Percentiles rank a stretch among this genome's conserved stretches.
Conservation (phyloP, 495 filamentous ascomycete species). For the Jackrogersella multiformis region DNA sequence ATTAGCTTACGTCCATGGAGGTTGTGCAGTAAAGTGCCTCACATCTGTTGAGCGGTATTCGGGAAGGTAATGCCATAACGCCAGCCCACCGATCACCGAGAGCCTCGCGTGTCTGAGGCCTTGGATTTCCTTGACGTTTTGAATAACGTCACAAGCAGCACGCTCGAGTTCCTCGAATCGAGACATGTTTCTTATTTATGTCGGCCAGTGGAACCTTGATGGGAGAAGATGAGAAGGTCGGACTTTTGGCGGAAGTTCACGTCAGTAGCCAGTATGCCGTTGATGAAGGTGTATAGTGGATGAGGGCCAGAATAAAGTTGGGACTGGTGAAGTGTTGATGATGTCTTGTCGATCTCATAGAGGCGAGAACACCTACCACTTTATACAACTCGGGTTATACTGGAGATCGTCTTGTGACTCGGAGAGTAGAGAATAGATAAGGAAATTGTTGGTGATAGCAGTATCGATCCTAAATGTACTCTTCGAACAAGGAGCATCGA, state of each 20-base stretch:
- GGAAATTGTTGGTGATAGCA: background rate
- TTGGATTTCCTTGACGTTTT: slow-evolving; percentile 43
- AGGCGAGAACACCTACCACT: slow-evolving; percentile 6
- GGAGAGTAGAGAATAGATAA: background rate
- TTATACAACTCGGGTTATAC: slow-evolving; percentile 23
- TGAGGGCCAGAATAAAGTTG: slow-evolving; percentile 26
- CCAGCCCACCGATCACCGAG: slow-evolving; percentile 40
- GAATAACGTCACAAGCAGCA: slow-evolving; percentile 40
- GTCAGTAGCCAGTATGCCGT: background rate
- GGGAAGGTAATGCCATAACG: slow-evolving; percentile 41
- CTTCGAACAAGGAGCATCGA: slow-evolving; percentile 1
- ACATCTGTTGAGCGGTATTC: slow-evolving; percentile 39
- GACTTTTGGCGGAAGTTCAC: background rate
- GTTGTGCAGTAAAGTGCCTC: slow-evolving; percentile 1
- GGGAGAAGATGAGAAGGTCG: background rate
- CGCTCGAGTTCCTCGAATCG: slow-evolving; percentile 36
- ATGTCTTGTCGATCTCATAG: background rate
- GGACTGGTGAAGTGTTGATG: slow-evolving; percentile 9
- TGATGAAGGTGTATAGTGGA: slow-evolving; percentile 12
- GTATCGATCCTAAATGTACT: slow-evolving; percentile 4
- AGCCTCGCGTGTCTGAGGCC: slow-evolving; percentile 37
- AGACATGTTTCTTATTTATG: slow-evolving; percentile 13
- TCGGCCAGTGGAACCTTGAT: background rate
- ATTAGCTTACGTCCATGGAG: slow-evolving; percentile 3
- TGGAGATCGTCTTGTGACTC: slow-evolving; percentile 9